Evolutionary conservation across 2,329 filamentous ascomycete genomes (phyloP), one percentile per base, ranked within the genome.

Genomic region (Ramularia collo-cygni): DNA sequence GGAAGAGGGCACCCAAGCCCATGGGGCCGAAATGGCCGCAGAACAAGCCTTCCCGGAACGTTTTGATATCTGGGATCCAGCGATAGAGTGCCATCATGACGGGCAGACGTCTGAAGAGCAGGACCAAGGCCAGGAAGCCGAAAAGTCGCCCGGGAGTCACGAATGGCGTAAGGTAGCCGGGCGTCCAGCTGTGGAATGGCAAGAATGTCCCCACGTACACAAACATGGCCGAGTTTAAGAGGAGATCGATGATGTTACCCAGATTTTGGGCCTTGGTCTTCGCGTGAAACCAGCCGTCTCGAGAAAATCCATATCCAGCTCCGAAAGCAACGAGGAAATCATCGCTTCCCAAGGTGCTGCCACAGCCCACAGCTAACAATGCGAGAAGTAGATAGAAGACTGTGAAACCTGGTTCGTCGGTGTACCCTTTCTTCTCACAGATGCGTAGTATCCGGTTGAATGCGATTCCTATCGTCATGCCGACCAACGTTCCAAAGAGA

Each of bases 21-120:
- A 77, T 76, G 7, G 73, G 73, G 0, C 73, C 73, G 42, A 77
- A 77, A 51, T 77, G 74, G 1, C 74, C 73, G 30, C 64, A 66
- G 54, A 77, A 77, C 0, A 76, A 53, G 0, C 73, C 73, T 54
- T 77, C 74, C 4, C 65, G 64, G 15, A 66, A 67, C 0, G 71
- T 74, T 6, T 61, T 56, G 32, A 76, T 64, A 37, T 71, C 66
- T 0, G 70, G 71, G 8, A 74, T 61, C 43, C 68, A 61, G 9
- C 61, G 63, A 53, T 74, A 72, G 3, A 70, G 50, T 0, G 63
- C 58, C 21, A 74, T 57, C 2, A 76, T 67, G 32, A 73, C 59
- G 1, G 74, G 74, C 2, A 77, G 68, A 12, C 74, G 64, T 30
- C 74, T 63, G 52, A 76, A 70, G 1, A 71, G 51, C 1, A 76